These are phyloP conservation scores for Phytophthora cajani DNA, from an alignment of 352 stramenopile species.

Conservation along the genomic window DNA sequence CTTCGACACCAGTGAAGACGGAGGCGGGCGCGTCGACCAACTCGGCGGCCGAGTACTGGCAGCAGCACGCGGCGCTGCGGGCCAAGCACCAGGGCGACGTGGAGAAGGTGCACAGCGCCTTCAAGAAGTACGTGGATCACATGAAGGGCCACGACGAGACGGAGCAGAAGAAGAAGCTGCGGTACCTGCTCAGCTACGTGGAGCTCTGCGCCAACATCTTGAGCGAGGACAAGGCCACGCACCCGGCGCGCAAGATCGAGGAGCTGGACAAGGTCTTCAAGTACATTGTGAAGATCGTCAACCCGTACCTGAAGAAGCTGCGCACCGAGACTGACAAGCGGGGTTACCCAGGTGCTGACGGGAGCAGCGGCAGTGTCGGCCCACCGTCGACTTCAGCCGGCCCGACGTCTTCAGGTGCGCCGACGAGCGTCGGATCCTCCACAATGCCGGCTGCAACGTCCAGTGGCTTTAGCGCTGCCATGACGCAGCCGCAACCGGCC, in stretches of 20 bases:
- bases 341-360: conserved; percentile 36
- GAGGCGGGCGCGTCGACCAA: conserved; percentile 38
- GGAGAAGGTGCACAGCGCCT: conserved; percentile 86
- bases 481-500: conserved; percentile 29
- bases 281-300: conserved; percentile 91
- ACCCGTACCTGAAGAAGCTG: conserved; percentile 88
- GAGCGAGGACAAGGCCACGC: conserved; percentile 75
- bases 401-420: conserved; percentile 12
- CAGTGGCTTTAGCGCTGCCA: conserved; percentile 27
- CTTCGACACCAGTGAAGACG: conserved; percentile 29
- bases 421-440: conserved; percentile 20
- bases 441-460: conserved; percentile 19
- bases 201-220: conserved; percentile 84
- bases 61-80: conserved; percentile 75
- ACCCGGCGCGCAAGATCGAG: conserved; percentile 76
- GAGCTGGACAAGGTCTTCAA: conserved; percentile 91
- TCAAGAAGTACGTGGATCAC: conserved; percentile 90
- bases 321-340: conserved; percentile 84
- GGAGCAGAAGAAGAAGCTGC: conserved; percentile 89
- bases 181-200: conserved; percentile 85
- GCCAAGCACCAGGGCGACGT: conserved; percentile 84
- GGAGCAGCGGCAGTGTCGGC: conserved; percentile 20
- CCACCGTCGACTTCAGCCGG: conserved; percentile 18
- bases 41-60: conserved; percentile 78
- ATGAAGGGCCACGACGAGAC: conserved; percentile 90